Conservation (phyloP, 2,329 filamentous ascomycete genomes). For the Fusarium euwallaceae region DNA sequence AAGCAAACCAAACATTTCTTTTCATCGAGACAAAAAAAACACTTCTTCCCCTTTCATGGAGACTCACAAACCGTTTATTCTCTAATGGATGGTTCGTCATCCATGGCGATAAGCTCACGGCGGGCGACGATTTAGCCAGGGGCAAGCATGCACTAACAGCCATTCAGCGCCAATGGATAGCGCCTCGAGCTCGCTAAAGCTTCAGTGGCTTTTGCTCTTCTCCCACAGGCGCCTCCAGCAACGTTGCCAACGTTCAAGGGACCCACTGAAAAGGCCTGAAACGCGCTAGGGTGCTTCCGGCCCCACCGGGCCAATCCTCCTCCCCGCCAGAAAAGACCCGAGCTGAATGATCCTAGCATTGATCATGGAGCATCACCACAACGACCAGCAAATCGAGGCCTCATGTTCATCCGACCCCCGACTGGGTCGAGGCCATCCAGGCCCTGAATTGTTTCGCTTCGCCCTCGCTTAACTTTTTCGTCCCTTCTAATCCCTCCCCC, state of each 20-base stretch:
- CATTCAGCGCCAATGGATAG: not conserved
- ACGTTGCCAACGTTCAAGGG: conserved; percentile 4
- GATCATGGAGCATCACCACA: not conserved
- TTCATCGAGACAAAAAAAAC: not conserved
- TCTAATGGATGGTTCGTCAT: not conserved
- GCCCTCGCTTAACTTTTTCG: not conserved
- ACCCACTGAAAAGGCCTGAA: conserved; percentile 25
- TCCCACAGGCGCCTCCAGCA: not conserved
- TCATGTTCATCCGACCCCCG: not conserved
- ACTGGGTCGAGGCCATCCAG: not conserved
- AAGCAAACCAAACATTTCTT: conserved; percentile 17
- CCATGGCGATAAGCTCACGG: not conserved
- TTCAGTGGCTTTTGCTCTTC: conserved; percentile 27
- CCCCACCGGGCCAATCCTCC: not conserved
- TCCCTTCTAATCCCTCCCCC: not conserved
- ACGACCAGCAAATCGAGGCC: not conserved
- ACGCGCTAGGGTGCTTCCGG: conserved; percentile 25
- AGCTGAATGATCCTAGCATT: not conserved
- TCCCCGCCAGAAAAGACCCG: not conserved
- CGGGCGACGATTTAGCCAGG: conserved; percentile 9
- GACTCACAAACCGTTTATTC: not conserved
- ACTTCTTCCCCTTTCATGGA: not conserved
- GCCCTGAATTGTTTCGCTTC: not conserved
- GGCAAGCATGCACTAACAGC: not conserved
- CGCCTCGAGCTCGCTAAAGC: not conserved